Evolutionary conservation across 805 yeast genomes (phyloP), one percentile per base, ranked within the genome.

Genomic region (Torulaspora indica): DNA sequence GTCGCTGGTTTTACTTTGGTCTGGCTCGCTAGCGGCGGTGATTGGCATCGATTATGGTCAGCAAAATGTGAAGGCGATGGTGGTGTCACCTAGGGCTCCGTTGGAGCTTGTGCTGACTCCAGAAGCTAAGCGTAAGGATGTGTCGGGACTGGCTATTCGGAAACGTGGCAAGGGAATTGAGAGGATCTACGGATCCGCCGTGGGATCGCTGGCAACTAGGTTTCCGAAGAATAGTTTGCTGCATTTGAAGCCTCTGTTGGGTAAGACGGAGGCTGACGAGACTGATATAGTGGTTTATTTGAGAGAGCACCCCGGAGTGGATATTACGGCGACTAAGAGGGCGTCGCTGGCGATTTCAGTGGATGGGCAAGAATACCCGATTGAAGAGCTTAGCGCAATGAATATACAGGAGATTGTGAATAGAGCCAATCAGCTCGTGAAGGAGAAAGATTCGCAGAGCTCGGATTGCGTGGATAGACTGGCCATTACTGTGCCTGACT

Each of bases 21-120:
- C 25, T 9, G 18, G 27, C 20, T 38, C 46, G 23, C 33, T 41
- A 8, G 79, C 77, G 8, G 91, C 96, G 2, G 75, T 93, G 8
- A 69, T 93, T 39, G 98, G 96, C 17, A 71, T 93, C 31, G 98
- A 93, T 62, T 81, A 75, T 58, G 98, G 98, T 42, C 83, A 85
- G 44, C 91, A 89, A 57, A 85, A 73, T 70, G 78, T 89, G 18
- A 93, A 93, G 62, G 88, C 95, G 2, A 86, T 82, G 39, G 71
- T 93, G 36, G 85, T 93, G 32, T 96, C 96, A 0, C 97, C 97
- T 0, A 87, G 89, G 9, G 80, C 88, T 15, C 84, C 89, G 12
- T 81, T 90, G 60, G 98, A 93, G 58, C 76, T 93, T 32, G 82
- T 93, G 10, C 70, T 93, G 49, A 87, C 97, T 3, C 82, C 87